Evolutionary conservation across 2,329 filamentous ascomycete genomes (phyloP).

Genomic region (Colletotrichum shisoi): DNA sequence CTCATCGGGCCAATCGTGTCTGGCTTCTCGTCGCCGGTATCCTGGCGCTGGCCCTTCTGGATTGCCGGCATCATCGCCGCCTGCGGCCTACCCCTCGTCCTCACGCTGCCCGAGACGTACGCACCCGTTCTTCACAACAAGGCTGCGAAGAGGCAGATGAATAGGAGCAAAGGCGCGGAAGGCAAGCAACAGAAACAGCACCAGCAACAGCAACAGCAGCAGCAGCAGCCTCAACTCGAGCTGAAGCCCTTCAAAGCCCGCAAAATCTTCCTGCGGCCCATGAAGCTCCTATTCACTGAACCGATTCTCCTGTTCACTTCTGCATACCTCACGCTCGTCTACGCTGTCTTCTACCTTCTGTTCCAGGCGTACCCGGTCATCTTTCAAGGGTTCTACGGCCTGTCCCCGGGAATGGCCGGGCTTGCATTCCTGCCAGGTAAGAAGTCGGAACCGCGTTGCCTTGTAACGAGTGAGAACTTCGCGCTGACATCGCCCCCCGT

Average conservation of each 20-base stretch:
- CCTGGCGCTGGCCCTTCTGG: conserved; percentile 54
- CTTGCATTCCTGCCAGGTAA: conserved; percentile 59
- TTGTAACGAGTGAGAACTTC: conserved; percentile 13
- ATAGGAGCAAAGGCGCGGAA: conserved; percentile 56
- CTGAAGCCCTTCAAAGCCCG: conserved; percentile 51
- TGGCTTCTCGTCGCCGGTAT: conserved; percentile 58
- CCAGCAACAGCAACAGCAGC: conserved; percentile 44
- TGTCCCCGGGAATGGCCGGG: conserved; percentile 56
- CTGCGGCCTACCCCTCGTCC: conserved; percentile 45
- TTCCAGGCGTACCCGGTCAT: conserved; percentile 62
- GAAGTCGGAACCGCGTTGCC: conserved; percentile 47
- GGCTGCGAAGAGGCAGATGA: conserved; percentile 57
- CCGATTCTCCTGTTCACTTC: conserved; percentile 60
- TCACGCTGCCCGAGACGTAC: conserved; percentile 58
- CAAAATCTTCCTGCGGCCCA: conserved; percentile 59
- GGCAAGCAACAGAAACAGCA: conserved; percentile 51
- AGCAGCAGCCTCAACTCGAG: no score
- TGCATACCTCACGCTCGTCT: conserved; percentile 59
- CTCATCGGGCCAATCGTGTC: conserved; percentile 62
- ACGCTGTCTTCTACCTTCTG: conserved; percentile 61
- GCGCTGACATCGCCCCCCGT: not conserved
- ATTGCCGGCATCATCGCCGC: conserved; percentile 48
- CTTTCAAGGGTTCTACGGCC: conserved; percentile 54
- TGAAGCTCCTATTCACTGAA: conserved; percentile 57
- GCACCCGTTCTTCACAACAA: conserved; percentile 60